These are phyloP conservation scores for Guyanaporus albipodus DNA, from an alignment of 768 basidiomycete species.

Conservation along the genomic window DNA sequence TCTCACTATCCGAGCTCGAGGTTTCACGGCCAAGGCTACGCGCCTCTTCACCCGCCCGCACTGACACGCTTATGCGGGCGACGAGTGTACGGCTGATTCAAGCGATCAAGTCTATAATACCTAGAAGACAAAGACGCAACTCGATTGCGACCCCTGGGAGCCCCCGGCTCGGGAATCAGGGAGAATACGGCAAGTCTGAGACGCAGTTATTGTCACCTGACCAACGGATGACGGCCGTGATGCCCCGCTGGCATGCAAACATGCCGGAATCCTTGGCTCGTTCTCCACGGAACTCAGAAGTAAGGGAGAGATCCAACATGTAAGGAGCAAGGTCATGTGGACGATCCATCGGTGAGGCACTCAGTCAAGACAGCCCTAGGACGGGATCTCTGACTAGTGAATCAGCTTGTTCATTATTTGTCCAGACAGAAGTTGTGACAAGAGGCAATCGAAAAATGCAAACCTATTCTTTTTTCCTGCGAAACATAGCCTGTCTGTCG, in stretches of 20 bases:
- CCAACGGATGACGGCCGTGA: conserved; percentile 3
- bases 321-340: conserved; percentile 30
- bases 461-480: too few species aligned
- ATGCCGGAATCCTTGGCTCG: conserved; percentile 10
- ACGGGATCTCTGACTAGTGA: conserved; percentile 1
- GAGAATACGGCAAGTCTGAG: conserved; percentile 8
- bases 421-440: too few species aligned
- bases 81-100: conserved; percentile 19
- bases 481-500: too few species aligned
- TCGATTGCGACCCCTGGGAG: conserved; percentile 5
- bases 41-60: conserved; percentile 2
- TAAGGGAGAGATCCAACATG: conserved; percentile 28
- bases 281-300: conserved; percentile 1
- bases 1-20: background rate
- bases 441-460: conserved; percentile 15
- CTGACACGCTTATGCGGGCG: conserved; percentile 16
- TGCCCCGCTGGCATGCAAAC: background rate
- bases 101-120: conserved; percentile 26
- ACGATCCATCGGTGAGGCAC: conserved; percentile 18
- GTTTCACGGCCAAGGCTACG: background rate
- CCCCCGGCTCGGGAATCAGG: conserved; percentile 5
- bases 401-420: too few species aligned
- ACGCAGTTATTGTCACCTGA: conserved; percentile 16
- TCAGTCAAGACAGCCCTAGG: background rate
- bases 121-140: conserved; percentile 14